A percentile compares a stretch with the other conserved stretches of the same genome.
phyloP scores from a whole-genome alignment of 2,329 filamentous ascomycete species.

The Cladosporium sp. region DNA sequence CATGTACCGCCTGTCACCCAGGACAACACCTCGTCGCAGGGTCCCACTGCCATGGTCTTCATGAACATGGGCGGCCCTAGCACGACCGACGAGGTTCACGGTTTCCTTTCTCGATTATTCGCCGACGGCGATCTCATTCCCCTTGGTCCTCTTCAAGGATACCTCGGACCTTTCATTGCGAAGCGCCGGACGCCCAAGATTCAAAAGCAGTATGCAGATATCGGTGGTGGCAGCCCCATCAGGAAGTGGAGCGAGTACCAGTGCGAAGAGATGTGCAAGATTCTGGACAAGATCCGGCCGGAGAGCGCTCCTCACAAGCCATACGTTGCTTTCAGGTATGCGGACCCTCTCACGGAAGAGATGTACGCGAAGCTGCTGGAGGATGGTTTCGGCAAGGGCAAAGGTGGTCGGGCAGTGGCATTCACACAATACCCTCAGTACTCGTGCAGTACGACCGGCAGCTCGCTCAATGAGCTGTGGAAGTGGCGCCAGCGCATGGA shows the following conservation, averaged over 20 bases:
- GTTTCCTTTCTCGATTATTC: constrained; percentile 86
- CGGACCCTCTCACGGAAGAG: constrained; percentile 85
- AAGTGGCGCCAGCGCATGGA: constrained; percentile 89
- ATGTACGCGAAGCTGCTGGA: constrained; percentile 78
- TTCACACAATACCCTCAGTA: constrained; percentile 99
- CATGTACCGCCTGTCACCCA: constrained; percentile 73
- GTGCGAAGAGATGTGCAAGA: constrained; percentile 91
- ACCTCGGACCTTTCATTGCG: constrained; percentile 83
- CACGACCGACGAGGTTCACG: constrained; percentile 78
- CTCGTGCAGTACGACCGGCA: constrained; percentile 94
- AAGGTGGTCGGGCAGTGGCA: constrained; percentile 86
- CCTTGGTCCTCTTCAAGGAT: constrained; percentile 83
- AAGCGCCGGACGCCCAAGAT: constrained; percentile 90
- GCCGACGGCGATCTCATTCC: constrained; percentile 93
- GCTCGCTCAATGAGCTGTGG: constrained; percentile 94
- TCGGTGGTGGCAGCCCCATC: constrained; percentile 96
- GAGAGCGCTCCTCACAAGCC: constrained; percentile 95
- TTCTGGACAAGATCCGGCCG: constrained; percentile 82
- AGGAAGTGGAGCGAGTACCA: constrained; percentile 97
- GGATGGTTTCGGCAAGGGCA: constrained; percentile 85
- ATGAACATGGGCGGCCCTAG: constrained; percentile 98
- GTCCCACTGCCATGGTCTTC: constrained; percentile 96
- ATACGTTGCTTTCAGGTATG: constrained; percentile 95
- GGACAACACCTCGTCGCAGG: constrained; percentile 61
- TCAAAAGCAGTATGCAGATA: constrained; percentile 87